A percentile compares a stretch with the other conserved stretches of the same genome.
Evolutionary conservation across 176 grass and related monocot species (phyloP).

Genomic region (Eleusine indica): DNA sequence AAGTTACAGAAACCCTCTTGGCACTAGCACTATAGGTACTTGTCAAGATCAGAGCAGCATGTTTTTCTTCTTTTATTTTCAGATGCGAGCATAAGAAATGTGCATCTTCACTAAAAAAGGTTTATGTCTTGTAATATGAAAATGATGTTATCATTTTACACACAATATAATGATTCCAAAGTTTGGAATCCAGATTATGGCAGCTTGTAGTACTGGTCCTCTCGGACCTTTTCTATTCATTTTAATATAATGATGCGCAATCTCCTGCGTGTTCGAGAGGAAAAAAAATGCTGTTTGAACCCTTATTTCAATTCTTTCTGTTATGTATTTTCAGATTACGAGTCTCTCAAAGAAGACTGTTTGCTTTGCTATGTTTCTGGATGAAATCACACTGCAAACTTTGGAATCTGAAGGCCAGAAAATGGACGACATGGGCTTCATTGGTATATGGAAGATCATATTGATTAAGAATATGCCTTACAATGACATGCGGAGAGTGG

Average conservation of each 20-base stretch:
- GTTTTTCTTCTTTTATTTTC: slow-evolving; percentile 15
- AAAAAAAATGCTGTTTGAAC: background rate
- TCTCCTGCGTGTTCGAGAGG: too few species aligned
- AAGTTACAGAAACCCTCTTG: slow-evolving; percentile 8
- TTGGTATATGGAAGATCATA: slow-evolving; percentile 95
- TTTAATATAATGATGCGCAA: too few species aligned
- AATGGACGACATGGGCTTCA: slow-evolving; percentile 74
- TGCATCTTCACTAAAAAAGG: background rate
- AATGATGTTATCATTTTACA: background rate
- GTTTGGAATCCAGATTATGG: too few species aligned
- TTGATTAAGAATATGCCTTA: slow-evolving; percentile 92
- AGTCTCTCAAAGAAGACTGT: slow-evolving; percentile 92
- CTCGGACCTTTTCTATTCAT: too few species aligned
- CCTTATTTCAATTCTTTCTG: slow-evolving; percentile 5
- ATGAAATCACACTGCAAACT: slow-evolving; percentile 83
- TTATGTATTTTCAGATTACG: slow-evolving; percentile 68
- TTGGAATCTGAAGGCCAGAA: slow-evolving; percentile 90
- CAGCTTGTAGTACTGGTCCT: too few species aligned
- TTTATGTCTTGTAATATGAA: background rate
- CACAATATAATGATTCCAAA: too few species aligned
- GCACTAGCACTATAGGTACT: background rate
- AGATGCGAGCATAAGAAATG: slow-evolving; percentile 9
- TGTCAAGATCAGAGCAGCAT: slow-evolving; percentile 6
- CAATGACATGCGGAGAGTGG: slow-evolving; percentile 93
- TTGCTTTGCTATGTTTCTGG: slow-evolving; percentile 99